Percentiles rank a stretch among this genome's conserved stretches.
Evolutionary conservation across 768 basidiomycete species (phyloP).

Genomic region (Leucosporidium yakuticum): DNA sequence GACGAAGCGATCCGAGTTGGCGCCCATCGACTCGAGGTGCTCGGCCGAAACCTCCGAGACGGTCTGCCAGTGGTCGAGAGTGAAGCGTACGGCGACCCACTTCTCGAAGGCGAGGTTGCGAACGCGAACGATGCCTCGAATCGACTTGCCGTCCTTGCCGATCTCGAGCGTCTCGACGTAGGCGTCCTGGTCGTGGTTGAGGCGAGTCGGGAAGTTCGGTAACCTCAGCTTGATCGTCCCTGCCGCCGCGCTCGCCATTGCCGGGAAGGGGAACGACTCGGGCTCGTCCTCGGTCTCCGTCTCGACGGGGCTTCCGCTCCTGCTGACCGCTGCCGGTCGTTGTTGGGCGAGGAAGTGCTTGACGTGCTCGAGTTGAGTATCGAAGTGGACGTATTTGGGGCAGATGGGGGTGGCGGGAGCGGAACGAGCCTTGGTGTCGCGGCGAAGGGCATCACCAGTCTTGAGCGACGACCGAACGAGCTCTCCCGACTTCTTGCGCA

Average conservation of each 20-base stretch:
- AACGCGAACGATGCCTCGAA: constrained; percentile 71
- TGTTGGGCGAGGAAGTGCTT: constrained; percentile 92
- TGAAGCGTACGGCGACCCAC: constrained; percentile 80
- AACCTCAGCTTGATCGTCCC: constrained; percentile 53
- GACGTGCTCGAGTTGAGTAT: constrained; percentile 82
- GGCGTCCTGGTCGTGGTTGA: constrained; percentile 35
- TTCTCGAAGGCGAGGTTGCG: constrained; percentile 83
- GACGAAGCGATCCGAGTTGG: constrained; percentile 62
- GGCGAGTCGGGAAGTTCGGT: constrained; percentile 59
- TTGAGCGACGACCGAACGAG: constrained; percentile 88
- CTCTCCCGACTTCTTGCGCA: constrained; percentile 91
- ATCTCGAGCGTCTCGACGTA: constrained; percentile 48
- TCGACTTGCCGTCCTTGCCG: constrained; percentile 47
- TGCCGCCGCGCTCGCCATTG: constrained; percentile 34
- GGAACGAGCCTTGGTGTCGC: constrained; percentile 51
- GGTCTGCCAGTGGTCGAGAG: constrained; percentile 91
- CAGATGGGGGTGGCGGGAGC: constrained; percentile 71
- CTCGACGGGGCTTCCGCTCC: constrained; percentile 68
- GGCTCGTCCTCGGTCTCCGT: constrained; percentile 54
- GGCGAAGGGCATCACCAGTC: constrained; percentile 48
- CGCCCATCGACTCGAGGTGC: constrained; percentile 51
- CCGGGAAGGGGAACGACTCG: constrained; percentile 45
- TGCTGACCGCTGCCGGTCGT: constrained; percentile 85
- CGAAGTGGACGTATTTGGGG: constrained; percentile 85
- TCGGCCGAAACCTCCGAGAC: constrained; percentile 83